Percentiles rank a stretch among this genome's conserved stretches.
phyloP scores from a whole-genome alignment of 2,329 filamentous ascomycete genomes.

The Alternaria viburni region DNA sequence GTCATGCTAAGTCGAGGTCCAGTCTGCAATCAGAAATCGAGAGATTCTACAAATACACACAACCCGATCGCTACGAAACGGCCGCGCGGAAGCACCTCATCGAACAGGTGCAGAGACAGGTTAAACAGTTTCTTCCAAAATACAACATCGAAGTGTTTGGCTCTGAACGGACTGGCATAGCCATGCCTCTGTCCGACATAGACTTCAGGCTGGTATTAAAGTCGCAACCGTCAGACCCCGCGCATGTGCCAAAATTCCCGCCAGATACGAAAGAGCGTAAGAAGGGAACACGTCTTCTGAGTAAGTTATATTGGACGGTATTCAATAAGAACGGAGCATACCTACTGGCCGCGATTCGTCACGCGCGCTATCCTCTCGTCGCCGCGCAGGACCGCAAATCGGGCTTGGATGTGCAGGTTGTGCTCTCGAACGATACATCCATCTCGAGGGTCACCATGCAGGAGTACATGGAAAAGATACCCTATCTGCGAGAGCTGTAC shows the following conservation, averaged over 20 bases:
- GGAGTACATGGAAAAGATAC: slow-evolving; percentile 57
- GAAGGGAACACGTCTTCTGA: slow-evolving; percentile 5
- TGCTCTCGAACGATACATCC: slow-evolving; percentile 52
- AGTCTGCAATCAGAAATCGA: slow-evolving; percentile 38
- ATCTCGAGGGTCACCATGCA: slow-evolving; percentile 52
- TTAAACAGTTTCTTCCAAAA: slow-evolving; percentile 26
- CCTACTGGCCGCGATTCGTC: slow-evolving; percentile 25
- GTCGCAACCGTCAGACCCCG: slow-evolving; percentile 5
- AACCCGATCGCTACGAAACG: slow-evolving; percentile 53
- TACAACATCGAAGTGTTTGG: slow-evolving; percentile 56
- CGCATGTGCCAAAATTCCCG: slow-evolving; percentile 12
- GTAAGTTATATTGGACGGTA: slow-evolving; percentile 1
- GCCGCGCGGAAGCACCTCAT: slow-evolving; percentile 45
- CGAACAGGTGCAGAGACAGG: slow-evolving; percentile 33
- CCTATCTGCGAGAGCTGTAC: slow-evolving; percentile 58
- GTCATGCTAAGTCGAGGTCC: not conserved
- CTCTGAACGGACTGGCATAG: slow-evolving; percentile 60
- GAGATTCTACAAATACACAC: slow-evolving; percentile 35
- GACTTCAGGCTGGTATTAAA: slow-evolving; percentile 52
- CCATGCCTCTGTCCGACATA: slow-evolving; percentile 61
- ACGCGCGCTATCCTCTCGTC: slow-evolving; percentile 51
- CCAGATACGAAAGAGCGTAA: slow-evolving; percentile 19
- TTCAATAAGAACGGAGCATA: slow-evolving; percentile 13
- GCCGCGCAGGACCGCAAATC: slow-evolving; percentile 53
- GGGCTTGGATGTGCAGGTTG: slow-evolving; percentile 60